A percentile compares a stretch with the other conserved stretches of the same genome.
Evolutionary conservation across 2,329 filamentous ascomycete genomes (phyloP).

Genomic region (Dactylella cylindrospora): DNA sequence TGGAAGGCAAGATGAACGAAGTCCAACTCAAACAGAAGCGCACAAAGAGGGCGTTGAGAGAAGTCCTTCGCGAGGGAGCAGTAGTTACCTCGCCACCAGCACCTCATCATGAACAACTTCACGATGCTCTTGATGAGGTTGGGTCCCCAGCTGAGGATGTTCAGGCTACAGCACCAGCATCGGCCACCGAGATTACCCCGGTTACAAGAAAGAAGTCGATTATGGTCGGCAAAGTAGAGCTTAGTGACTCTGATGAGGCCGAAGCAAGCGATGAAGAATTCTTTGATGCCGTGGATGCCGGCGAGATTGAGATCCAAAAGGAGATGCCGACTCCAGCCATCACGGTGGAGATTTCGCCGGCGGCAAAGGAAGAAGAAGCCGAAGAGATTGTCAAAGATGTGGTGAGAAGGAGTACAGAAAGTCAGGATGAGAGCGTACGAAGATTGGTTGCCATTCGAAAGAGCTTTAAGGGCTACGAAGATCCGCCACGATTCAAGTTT

Average conservation of each 20-base stretch:
- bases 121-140: constrained; percentile 51
- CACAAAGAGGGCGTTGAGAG: constrained; percentile 38
- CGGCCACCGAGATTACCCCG: constrained; percentile 12
- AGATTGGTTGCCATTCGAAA: constrained; percentile 68
- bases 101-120: constrained; percentile 50
- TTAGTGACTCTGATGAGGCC: constrained; percentile 62
- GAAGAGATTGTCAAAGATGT: constrained; percentile 48
- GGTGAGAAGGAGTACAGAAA: constrained; percentile 46
- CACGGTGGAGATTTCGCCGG: constrained; percentile 45
- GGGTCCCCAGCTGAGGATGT: constrained; percentile 47
- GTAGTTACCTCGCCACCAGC: constrained; percentile 24
- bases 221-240: constrained; percentile 19
- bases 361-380: constrained; percentile 54
- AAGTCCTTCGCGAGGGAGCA: constrained; percentile 36
- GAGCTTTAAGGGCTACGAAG: constrained; percentile 88
- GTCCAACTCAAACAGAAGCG: constrained; percentile 32
- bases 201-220: constrained; percentile 59
- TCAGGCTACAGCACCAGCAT: constrained; percentile 46
- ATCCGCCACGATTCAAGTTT: constrained; percentile 74
- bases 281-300: constrained; percentile 93
- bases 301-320: constrained; percentile 78
- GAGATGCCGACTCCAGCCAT: constrained; percentile 60
- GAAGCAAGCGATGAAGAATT: constrained; percentile 89
- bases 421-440: constrained; percentile 54
- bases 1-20: constrained; percentile 71